Evolutionary conservation across 2,329 filamentous ascomycete genomes (phyloP).

Genomic region (Penicillium thymicola): DNA sequence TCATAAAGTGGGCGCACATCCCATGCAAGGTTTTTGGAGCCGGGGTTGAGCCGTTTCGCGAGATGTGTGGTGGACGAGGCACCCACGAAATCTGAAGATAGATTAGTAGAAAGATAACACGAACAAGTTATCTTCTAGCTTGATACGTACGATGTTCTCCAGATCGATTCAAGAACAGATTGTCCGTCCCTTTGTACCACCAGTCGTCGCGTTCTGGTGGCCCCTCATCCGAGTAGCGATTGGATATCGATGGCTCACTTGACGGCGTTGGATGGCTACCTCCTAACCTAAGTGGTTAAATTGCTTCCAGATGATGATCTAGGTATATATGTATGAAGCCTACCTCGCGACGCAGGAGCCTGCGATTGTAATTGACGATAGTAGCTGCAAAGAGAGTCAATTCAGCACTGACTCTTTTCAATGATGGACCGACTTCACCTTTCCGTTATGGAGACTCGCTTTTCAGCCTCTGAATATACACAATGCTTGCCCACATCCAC

Average conservation of each 20-base stretch:
- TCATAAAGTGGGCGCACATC: slow-evolving; percentile 37
- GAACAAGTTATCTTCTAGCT: neutral
- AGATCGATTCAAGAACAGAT: slow-evolving; percentile 34
- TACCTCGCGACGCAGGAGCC: slow-evolving; percentile 21
- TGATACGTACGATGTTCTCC: slow-evolving; percentile 34
- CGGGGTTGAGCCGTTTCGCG: slow-evolving; percentile 35
- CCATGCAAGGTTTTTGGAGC: slow-evolving; percentile 35
- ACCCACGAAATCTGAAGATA: slow-evolving; percentile 31
- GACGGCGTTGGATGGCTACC: slow-evolving; percentile 2
- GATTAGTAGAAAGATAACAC: neutral
- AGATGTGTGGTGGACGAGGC: slow-evolving; percentile 36
- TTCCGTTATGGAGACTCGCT: slow-evolving; percentile 36
- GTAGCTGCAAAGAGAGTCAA: slow-evolving; percentile 22
- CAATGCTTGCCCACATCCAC: slow-evolving; percentile 32
- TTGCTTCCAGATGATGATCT: neutral
- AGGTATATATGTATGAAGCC: neutral
- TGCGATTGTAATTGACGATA: slow-evolving; percentile 35
- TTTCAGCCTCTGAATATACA: slow-evolving; percentile 38
- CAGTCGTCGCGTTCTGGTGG: slow-evolving; percentile 36
- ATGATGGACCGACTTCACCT: slow-evolving; percentile 22
- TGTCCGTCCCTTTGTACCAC: slow-evolving; percentile 40
- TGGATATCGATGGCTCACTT: slow-evolving; percentile 15
- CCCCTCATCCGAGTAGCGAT: slow-evolving; percentile 20
- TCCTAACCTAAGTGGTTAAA: neutral
- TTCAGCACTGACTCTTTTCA: slow-evolving; percentile 1